A percentile compares a stretch with the other conserved stretches of the same genome.
These are phyloP conservation scores for Fraxinus paxiana DNA, from an alignment of 305 asterid genomes.

Conservation along the genomic window DNA sequence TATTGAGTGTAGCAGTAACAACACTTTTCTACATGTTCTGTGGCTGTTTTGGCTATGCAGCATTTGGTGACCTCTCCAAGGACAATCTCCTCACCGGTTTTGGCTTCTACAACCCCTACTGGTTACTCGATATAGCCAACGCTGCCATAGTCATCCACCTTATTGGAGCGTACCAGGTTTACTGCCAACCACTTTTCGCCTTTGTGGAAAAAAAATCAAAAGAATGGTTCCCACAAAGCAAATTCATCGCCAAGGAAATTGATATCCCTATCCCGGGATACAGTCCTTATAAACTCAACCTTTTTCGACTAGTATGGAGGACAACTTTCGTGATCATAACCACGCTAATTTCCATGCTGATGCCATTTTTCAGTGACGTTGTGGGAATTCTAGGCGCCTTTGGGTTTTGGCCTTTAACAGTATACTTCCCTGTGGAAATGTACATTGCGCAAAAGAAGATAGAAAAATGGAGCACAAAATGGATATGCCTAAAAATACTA, in stretches of 20 bases:
- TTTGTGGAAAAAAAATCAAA: constrained; percentile 42
- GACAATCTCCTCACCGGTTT: constrained; percentile 67
- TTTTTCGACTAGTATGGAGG: constrained; percentile 60
- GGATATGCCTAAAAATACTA: constrained; percentile 54
- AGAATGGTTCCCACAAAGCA: constrained; percentile 32
- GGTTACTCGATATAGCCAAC: constrained; percentile 60
- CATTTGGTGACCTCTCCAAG: constrained; percentile 51
- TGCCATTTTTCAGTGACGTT: constrained; percentile 70
- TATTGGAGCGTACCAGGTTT: constrained; percentile 65
- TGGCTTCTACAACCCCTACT: constrained; percentile 66
- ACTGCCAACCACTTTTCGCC: constrained; percentile 63
- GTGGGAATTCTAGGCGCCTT: constrained; percentile 74
- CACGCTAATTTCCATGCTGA: constrained; percentile 54
- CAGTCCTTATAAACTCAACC: constrained; percentile 36
- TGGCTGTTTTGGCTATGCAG: constrained; percentile 68
- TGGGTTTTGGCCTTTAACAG: constrained; percentile 72
- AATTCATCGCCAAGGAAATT: constrained; percentile 43
- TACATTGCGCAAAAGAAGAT: constrained; percentile 52
- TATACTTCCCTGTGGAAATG: constrained; percentile 69
- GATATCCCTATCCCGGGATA: constrained; percentile 41
- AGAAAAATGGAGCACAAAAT: constrained; percentile 57
- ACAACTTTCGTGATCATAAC: constrained; percentile 49
- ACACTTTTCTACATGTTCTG: constrained; percentile 59
- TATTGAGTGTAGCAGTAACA: constrained; percentile 42
- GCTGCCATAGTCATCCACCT: constrained; percentile 52